phyloP scores from a whole-genome alignment of 345 rosid species.

The Euphorbia pulcherrima region DNA sequence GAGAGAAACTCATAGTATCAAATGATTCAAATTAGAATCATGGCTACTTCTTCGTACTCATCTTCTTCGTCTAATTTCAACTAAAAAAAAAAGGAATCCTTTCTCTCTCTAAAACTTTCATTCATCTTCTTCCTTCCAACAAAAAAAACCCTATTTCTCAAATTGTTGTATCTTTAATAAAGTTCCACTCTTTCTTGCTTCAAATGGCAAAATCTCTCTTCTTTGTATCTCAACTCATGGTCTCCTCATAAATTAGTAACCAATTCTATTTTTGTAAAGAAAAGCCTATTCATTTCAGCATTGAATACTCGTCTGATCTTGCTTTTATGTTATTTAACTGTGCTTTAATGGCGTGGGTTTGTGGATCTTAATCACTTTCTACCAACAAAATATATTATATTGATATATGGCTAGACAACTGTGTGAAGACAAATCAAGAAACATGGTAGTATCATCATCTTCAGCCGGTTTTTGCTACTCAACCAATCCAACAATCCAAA shows the following conservation, averaged over 20 bases:
- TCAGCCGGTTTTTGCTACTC: constrained; percentile 51
- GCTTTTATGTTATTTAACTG: constrained; percentile 14
- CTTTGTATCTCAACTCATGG: constrained; percentile 22
- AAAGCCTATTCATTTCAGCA: not conserved
- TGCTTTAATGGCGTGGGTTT: constrained; percentile 18
- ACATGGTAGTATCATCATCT: constrained; percentile 36
- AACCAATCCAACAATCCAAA: constrained; percentile 35
- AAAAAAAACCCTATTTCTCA: constrained; percentile 14
- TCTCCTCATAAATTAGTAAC: constrained; percentile 18
- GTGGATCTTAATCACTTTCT: constrained; percentile 26
- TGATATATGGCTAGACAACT: constrained; percentile 54
- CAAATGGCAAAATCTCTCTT: constrained; percentile 31
- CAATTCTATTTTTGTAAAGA: constrained; percentile 14
- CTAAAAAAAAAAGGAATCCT: constrained; percentile 2
- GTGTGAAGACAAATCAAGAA: constrained; percentile 41
- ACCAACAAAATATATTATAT: not conserved
- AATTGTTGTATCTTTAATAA: constrained; percentile 14
- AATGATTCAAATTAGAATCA: constrained; percentile 44
- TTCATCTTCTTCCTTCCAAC: constrained; percentile 13
- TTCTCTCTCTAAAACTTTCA: constrained; percentile 11
- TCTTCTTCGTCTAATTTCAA: constrained; percentile 39
- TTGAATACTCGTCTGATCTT: constrained; percentile 15
- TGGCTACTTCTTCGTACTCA: constrained; percentile 30
- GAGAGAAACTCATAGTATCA: constrained; percentile 12
- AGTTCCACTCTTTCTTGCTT: constrained; percentile 12